Evolutionary conservation across 176 grass and related monocot genomes (phyloP), one percentile per base, ranked within the genome.

Genomic region (Echinochloa phyllopogon): DNA sequence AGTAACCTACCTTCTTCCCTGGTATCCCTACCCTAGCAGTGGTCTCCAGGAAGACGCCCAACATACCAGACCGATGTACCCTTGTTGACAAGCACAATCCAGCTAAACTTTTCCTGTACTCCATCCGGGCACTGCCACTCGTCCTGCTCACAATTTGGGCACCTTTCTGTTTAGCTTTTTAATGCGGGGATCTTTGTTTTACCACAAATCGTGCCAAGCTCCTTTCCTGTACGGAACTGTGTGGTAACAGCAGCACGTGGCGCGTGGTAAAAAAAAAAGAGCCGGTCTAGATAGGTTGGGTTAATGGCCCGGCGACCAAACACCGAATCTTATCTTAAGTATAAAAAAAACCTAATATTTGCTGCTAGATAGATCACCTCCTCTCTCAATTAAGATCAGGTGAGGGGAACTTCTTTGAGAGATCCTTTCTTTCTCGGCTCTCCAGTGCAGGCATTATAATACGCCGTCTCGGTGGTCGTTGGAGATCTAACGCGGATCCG

Each of bases 271-370:
- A 75, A 40, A 68, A 21, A 29, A 24, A 24, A 2, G 29, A 33
- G 15, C 25, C 13, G 62, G 21, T 10, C 43, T 1, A 13, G 71
- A 20, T 82, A 0, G 40, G 27, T 14, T 29, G 72, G 44, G 2
- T 88, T 83, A 64, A 72, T 83, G 11, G 74, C 57, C n/a, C n/a
- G 33, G 79, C 36, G 53, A 83, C 73, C 80, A 51, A 77, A 83
- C 80, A 58, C 53, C 53, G 74, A 83, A 88, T 87, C 86, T 83
- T n/a, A n/a, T n/a, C n/a, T n/a, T n/a, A n/a, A n/a, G n/a, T n/a
- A n/a, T n/a, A n/a, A n/a, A n/a, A n/a, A n/a, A n/a, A n/a, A n/a
- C n/a, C n/a, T n/a, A n/a, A n/a, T n/a, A n/a, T n/a, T 83, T 61
- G 60, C 52, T 37, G 69, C 50, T 27, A 29, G 24, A 48, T 27